These are phyloP conservation scores for Neurospora tetraspora DNA, from an alignment of 495 filamentous ascomycete species.

Conservation along the genomic window DNA sequence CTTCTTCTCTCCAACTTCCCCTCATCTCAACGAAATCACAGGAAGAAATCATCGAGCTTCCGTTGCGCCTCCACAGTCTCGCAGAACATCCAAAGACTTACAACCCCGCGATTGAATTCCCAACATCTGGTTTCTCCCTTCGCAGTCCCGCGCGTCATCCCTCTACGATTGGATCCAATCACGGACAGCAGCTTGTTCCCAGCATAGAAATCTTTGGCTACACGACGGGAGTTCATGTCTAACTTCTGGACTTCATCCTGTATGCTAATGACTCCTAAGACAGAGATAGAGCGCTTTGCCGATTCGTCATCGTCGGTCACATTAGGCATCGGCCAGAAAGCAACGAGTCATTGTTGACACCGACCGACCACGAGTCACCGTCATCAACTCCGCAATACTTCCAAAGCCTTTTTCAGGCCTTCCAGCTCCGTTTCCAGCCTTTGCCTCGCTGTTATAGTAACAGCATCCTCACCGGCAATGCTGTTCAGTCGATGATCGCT, in stretches of 20 bases:
- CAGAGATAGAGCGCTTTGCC: too few relatives aligned
- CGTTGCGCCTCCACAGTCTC: too few relatives aligned
- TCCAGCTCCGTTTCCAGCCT: conserved; percentile 17
- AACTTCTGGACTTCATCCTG: too few relatives aligned
- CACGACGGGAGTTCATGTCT: too few relatives aligned
- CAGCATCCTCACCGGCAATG: conserved; percentile 26
- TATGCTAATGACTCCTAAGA: too few relatives aligned
- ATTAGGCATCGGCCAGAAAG: too few relatives aligned
- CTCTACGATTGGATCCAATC: too few relatives aligned
- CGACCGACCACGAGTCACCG: neutral
- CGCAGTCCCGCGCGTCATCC: too few relatives aligned
- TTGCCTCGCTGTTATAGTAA: conserved; percentile 12
- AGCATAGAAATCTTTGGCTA: too few relatives aligned
- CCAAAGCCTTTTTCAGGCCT: conserved; percentile 15
- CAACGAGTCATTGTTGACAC: neutral
- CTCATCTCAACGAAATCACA: neutral
- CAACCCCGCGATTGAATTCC: neutral
- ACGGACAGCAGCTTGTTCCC: too few relatives aligned
- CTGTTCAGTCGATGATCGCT: conserved; percentile 17
- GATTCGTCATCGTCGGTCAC: too few relatives aligned
- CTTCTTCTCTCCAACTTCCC: neutral
- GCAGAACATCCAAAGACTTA: too few relatives aligned
- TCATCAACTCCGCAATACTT: conserved; percentile 9
- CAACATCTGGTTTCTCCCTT: neutral
- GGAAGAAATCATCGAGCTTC: neutral